A percentile compares a stretch with the other conserved stretches of the same genome.
Conservation (phyloP, 2,329 filamentous ascomycete genomes). For the Aspergillus tanneri region DNA sequence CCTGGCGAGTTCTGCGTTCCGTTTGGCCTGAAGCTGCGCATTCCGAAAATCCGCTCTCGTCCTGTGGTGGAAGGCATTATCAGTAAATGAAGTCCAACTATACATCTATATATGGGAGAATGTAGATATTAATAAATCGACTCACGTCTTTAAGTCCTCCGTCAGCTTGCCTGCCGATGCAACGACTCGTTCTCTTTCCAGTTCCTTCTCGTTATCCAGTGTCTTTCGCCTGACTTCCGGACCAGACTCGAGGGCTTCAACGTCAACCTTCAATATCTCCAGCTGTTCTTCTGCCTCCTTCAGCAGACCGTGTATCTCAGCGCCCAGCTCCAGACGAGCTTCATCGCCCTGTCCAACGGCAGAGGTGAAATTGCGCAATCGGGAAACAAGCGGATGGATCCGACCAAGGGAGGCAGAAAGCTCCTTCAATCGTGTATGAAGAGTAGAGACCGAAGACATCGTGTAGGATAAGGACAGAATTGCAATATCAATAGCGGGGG, state of each 20-base stretch:
- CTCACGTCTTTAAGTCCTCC: constrained; percentile 71
- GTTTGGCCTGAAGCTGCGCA: constrained; percentile 77
- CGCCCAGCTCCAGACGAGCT: constrained; percentile 68
- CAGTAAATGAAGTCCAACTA: neutral
- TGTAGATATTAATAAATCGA: too few species aligned
- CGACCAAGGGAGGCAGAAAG: constrained; percentile 56
- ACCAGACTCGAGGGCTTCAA: constrained; percentile 64
- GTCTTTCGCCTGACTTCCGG: constrained; percentile 35
- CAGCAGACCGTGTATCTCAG: constrained; percentile 76
- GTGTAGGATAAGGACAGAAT: constrained; percentile 9
- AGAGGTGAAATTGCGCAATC: constrained; percentile 60
- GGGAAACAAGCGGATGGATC: constrained; percentile 55
- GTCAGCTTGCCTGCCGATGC: constrained; percentile 66
- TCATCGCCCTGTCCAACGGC: constrained; percentile 65
- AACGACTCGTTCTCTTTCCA: constrained; percentile 64
- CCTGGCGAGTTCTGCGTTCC: constrained; percentile 70
- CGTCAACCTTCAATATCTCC: constrained; percentile 75
- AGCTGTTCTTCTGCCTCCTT: constrained; percentile 80
- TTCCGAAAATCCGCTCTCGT: constrained; percentile 70
- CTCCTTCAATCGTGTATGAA: constrained; percentile 51
- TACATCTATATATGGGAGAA: too few species aligned
- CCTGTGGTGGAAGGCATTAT: constrained; percentile 31
- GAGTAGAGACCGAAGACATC: constrained; percentile 42
- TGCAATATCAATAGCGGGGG: neutral
- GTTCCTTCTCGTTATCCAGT: constrained; percentile 54